Percentiles rank a stretch among this genome's conserved stretches.
Conservation (phyloP, 2,329 filamentous ascomycete genomes). For the Clonostachys byssicola region DNA sequence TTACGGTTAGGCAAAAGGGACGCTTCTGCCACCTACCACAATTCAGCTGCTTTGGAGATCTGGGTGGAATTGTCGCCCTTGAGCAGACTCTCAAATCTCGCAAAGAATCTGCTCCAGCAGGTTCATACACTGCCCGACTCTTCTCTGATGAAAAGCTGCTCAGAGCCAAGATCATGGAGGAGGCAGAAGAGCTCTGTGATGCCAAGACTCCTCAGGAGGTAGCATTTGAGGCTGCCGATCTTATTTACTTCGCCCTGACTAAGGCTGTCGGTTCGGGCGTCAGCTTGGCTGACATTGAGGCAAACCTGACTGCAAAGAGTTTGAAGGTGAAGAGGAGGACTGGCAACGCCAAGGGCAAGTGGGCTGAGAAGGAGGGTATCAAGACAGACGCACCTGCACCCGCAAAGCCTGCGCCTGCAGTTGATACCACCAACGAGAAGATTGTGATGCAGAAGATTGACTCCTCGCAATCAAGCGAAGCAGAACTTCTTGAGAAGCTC, state of each 20-base stretch:
- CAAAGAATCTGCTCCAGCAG: constrained; percentile 76
- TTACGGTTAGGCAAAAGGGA: constrained; percentile 85
- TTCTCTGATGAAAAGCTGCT: constrained; percentile 90
- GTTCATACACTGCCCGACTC: constrained; percentile 89
- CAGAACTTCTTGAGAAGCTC: constrained; percentile 69
- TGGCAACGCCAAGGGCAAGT: constrained; percentile 91
- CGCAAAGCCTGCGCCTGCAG: constrained; percentile 23
- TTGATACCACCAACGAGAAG: constrained; percentile 37
- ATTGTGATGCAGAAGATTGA: constrained; percentile 84
- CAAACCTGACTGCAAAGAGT: constrained; percentile 89
- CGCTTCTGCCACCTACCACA: constrained; percentile 93
- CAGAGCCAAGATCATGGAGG: constrained; percentile 96
- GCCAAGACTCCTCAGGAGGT: constrained; percentile 79
- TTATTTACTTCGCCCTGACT: constrained; percentile 93
- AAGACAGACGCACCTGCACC: constrained; percentile 29
- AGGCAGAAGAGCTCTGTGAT: constrained; percentile 90
- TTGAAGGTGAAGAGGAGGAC: constrained; percentile 90
- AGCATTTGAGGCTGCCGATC: constrained; percentile 89
- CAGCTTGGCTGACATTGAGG: constrained; percentile 82
- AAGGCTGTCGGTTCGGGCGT: constrained; percentile 85
- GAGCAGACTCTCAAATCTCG: constrained; percentile 83
- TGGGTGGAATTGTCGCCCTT: constrained; percentile 75
- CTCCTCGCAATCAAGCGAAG: constrained; percentile 56
- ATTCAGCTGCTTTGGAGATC: constrained; percentile 85
- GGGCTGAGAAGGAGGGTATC: constrained; percentile 79